Base-by-base conservation (phyloP, 345 rosid genomes). In the Acer campestre region DNA sequence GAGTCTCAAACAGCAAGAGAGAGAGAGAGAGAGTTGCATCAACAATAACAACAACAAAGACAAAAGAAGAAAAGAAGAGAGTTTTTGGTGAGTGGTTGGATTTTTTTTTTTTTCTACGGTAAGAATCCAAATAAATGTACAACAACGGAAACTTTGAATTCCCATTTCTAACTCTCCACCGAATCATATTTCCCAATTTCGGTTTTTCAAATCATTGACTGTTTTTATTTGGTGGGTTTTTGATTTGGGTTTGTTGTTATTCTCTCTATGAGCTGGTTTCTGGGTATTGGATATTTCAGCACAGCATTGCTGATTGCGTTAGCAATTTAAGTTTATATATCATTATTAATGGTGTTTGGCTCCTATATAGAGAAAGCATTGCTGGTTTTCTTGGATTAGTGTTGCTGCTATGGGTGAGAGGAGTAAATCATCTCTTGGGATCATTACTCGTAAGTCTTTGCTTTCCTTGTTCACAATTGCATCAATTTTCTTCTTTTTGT, bases 351-450 rank as follows among this genome's bases (percentile, higher is more conserved):
- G 22, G 3, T 49, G 42, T 35, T 65, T 29, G 42, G 38, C 6
- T 35, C 38, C 16, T 0, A 10, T 13, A 16, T 65, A 65, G 38
- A 14, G 56, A 61, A 8, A 4, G 20, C 76, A 46, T 23, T 77
- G 56, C 53, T 70, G 69, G 72, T 56, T 71, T 73, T 20, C 61
- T 84, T 49, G 67, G 65, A 42, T 74, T 80, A 69, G 68, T 18
- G 61, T 68, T 18, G 12, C n/a, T 58, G 83, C 79, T 51, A 92
- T 92, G 98, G 86, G 80, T 40, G 96, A 92, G 78, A 91, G 86
- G 84, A 79, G 80, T 73, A 59, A 81, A 49, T 76, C 88, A 9
- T 80, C 79, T 1, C 12, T 70, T 35, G 87, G 86, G 73, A 42
- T 76, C 27, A 61, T 81, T 67, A 80, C 89, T 35, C 80, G 86